Conservation (phyloP, 2,329 filamentous ascomycete genomes). For the Apiospora saccharicola region DNA sequence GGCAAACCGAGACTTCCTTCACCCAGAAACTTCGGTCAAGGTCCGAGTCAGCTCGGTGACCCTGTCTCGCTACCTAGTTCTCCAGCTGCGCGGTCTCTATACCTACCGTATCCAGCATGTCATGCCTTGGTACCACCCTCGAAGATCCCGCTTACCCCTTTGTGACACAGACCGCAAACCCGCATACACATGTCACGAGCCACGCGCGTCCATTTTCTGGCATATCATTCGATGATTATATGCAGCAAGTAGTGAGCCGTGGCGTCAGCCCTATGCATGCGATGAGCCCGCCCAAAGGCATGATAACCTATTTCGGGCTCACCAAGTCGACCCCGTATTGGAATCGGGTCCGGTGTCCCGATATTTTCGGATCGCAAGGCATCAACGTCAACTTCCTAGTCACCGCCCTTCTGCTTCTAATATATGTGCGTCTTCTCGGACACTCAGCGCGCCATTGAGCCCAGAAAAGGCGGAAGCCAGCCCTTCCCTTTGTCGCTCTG, state of each 20-base stretch:
- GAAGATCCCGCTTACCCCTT: background rate
- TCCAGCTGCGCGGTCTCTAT: background rate
- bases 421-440: background rate
- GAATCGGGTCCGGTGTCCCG: background rate
- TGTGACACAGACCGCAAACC: background rate
- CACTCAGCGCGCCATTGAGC: background rate
- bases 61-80: background rate
- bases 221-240: background rate
- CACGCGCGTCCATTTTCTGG: slow-evolving; percentile 1
- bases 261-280: slow-evolving; percentile 20
- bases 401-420: slow-evolving; percentile 11
- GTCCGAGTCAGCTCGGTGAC: background rate
- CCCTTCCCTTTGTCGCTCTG: background rate
- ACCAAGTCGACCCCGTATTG: background rate
- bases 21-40: background rate
- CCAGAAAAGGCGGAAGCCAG: background rate
- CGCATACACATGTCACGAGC: slow-evolving; percentile 4
- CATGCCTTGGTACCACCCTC: background rate
- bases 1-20: background rate
- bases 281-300: background rate
- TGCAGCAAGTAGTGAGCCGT: slow-evolving; percentile 1
- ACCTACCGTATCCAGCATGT: background rate
- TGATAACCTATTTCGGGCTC: background rate
- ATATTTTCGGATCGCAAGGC: slow-evolving; percentile 5
- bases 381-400: slow-evolving; percentile 15